A percentile compares a stretch with the other conserved stretches of the same genome.
phyloP scores from a whole-genome alignment of 768 basidiomycete species.

The Leucosporidium scottii region DNA sequence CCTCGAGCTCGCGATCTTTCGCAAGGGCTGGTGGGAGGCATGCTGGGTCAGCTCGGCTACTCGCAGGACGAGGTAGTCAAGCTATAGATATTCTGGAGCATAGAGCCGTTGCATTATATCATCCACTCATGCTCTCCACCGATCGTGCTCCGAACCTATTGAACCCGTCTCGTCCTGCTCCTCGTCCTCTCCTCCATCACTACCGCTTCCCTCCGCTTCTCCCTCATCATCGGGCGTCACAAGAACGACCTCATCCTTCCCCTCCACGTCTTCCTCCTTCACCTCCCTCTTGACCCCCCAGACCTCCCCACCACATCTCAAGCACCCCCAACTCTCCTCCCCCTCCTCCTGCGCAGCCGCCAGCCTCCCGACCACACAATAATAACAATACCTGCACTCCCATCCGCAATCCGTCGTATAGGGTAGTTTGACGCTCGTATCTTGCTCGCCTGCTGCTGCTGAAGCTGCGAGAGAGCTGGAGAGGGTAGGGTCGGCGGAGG shows the following conservation, averaged over 20 bases:
- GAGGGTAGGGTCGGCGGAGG: conserved; percentile 21
- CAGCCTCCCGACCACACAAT: conserved; percentile 79
- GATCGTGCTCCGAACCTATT: background rate
- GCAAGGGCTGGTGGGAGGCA: conserved; percentile 31
- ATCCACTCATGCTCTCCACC: background rate
- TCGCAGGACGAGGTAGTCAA: conserved; percentile 26
- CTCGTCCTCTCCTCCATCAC: conserved; percentile 15
- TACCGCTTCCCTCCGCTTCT: background rate
- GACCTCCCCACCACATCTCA: conserved; percentile 31
- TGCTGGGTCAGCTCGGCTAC: conserved; percentile 31
- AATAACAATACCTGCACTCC: conserved; percentile 85
- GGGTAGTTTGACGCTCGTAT: conserved; percentile 62
- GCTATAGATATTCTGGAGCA: conserved; percentile 15
- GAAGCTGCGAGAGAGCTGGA: conserved; percentile 17
- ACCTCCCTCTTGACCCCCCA: conserved; percentile 10
- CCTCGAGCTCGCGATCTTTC: conserved; percentile 28
- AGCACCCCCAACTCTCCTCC: conserved; percentile 32
- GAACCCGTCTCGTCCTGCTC: conserved; percentile 24
- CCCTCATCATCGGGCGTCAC: background rate
- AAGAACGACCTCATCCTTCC: background rate
- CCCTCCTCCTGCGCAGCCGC: conserved; percentile 46
- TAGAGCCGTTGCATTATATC: background rate
- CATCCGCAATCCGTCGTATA: conserved; percentile 64
- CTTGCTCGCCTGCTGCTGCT: conserved; percentile 43
- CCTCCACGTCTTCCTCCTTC: background rate